A percentile compares a stretch with the other conserved stretches of the same genome.
Conservation (phyloP, 2,329 filamentous ascomycete species). For the Tympanopsis confertula region DNA sequence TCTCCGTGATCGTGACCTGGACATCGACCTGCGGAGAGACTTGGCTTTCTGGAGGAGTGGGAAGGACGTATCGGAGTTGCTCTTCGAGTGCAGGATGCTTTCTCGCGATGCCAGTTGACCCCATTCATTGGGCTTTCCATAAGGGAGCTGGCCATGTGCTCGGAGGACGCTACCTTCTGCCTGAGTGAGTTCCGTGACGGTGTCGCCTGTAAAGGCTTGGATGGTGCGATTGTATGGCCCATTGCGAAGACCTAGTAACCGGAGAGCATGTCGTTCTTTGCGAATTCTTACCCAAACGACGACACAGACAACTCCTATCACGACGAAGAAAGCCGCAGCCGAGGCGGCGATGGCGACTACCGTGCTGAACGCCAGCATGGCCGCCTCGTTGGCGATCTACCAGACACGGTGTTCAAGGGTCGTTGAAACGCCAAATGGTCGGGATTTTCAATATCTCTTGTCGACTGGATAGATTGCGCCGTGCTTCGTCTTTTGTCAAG, state of each 20-base stretch:
- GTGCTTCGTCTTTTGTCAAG: not conserved
- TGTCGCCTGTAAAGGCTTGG: not conserved
- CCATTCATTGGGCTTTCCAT: not conserved
- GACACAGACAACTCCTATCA: not conserved
- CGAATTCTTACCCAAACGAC: not conserved
- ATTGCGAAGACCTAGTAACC: not conserved
- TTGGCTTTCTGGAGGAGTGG: not conserved
- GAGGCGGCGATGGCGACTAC: not conserved
- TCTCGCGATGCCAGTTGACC: not conserved
- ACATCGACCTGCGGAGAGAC: not conserved
- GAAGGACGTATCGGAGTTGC: not conserved
- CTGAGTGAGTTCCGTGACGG: not conserved
- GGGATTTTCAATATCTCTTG: not conserved
- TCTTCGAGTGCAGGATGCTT: not conserved
- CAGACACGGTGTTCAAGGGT: not conserved
- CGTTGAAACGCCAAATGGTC: not conserved
- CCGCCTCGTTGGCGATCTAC: not conserved
- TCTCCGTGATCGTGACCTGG: not conserved
- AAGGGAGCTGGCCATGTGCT: not conserved
- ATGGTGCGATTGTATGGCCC: not conserved
- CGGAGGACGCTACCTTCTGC: not conserved
- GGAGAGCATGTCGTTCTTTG: not conserved
- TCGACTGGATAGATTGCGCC: not conserved
- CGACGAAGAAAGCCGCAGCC: not conserved
- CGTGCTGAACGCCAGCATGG: not conserved